A percentile compares a stretch with the other conserved stretches of the same genome.
These are phyloP conservation scores for Podila epicladia DNA, from an alignment of 192 early-diverging fungal species.

Conservation along the genomic window DNA sequence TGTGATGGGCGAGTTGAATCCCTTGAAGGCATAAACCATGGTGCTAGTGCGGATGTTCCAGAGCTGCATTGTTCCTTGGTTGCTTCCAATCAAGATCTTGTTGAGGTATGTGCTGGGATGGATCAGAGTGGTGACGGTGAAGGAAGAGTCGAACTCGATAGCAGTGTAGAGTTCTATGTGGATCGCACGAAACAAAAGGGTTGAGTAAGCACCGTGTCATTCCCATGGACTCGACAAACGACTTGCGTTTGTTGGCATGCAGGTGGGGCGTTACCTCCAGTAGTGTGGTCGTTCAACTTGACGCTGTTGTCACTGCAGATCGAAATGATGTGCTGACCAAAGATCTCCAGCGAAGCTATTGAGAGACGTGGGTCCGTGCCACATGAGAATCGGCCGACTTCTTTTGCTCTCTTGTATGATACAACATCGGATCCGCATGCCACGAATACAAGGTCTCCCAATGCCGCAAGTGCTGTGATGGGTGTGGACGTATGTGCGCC, in stretches of 20 bases:
- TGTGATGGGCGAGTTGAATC: slow-evolving; percentile 79
- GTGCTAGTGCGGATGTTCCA: slow-evolving; percentile 92
- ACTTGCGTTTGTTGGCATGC: neutral
- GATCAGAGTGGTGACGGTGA: slow-evolving; percentile 78
- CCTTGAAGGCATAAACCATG: slow-evolving; percentile 83
- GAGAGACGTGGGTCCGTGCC: slow-evolving; percentile 23
- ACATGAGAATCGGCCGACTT: slow-evolving; percentile 56
- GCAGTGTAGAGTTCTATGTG: slow-evolving; percentile 72
- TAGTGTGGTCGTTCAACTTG: slow-evolving; percentile 79
- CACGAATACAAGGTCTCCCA: slow-evolving; percentile 78
- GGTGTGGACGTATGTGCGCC: slow-evolving; percentile 71
- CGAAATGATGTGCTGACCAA: slow-evolving; percentile 81
- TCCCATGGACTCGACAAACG: neutral
- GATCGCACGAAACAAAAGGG: neutral
- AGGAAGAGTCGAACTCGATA: slow-evolving; percentile 78
- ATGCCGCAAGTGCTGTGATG: slow-evolving; percentile 76
- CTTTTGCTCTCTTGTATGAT: slow-evolving; percentile 74
- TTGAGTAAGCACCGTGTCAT: neutral
- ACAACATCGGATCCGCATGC: slow-evolving; percentile 72
- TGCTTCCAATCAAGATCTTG: slow-evolving; percentile 90
- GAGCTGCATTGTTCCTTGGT: slow-evolving; percentile 89
- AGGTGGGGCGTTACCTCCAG: slow-evolving; percentile 61
- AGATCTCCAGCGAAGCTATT: slow-evolving; percentile 68
- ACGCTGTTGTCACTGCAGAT: slow-evolving; percentile 84
- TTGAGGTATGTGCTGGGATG: slow-evolving; percentile 99